These are phyloP conservation scores for Avicennia marina DNA, from an alignment of 257 asterid species.

Conservation along the genomic window DNA sequence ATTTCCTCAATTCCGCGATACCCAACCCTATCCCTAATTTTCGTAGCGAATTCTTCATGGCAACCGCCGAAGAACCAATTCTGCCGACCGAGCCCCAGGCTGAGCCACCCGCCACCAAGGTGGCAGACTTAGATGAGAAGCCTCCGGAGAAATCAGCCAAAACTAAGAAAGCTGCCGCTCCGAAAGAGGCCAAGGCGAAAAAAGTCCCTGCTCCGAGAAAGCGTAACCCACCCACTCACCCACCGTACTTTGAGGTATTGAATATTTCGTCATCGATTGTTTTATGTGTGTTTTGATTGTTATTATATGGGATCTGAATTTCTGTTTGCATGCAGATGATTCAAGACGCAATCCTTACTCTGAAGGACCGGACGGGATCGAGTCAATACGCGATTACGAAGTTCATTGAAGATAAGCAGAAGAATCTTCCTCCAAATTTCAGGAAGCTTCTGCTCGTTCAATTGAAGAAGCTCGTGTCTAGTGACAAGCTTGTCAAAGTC, in stretches of 20 bases:
- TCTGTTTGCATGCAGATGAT: slow-evolving; percentile 39
- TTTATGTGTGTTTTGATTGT: neutral
- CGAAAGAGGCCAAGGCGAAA: slow-evolving; percentile 29
- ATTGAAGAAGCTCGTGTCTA: slow-evolving; percentile 47
- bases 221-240: slow-evolving; percentile 37
- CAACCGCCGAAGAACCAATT: slow-evolving; percentile 26
- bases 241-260: slow-evolving; percentile 57
- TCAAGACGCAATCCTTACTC: slow-evolving; percentile 42
- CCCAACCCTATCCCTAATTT: slow-evolving; percentile 7
- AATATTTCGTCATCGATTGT: neutral
- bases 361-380: slow-evolving; percentile 60
- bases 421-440: slow-evolving; percentile 49
- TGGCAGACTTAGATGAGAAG: neutral
- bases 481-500: slow-evolving; percentile 43
- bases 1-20: neutral
- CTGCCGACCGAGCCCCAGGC: slow-evolving; percentile 1
- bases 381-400: slow-evolving; percentile 61
- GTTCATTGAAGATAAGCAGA: slow-evolving; percentile 57
- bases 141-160: neutral
- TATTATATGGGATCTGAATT: slow-evolving; percentile 1
- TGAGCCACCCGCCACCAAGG: slow-evolving; percentile 18
- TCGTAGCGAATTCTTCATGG: slow-evolving; percentile 2
- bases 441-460: slow-evolving; percentile 46
- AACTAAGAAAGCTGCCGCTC: slow-evolving; percentile 19
- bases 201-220: slow-evolving; percentile 42